Evolutionary conservation across 371 early-diverging fungal species (phyloP), one percentile per base, ranked within the genome.

Genomic region (Mortierella sp.): DNA sequence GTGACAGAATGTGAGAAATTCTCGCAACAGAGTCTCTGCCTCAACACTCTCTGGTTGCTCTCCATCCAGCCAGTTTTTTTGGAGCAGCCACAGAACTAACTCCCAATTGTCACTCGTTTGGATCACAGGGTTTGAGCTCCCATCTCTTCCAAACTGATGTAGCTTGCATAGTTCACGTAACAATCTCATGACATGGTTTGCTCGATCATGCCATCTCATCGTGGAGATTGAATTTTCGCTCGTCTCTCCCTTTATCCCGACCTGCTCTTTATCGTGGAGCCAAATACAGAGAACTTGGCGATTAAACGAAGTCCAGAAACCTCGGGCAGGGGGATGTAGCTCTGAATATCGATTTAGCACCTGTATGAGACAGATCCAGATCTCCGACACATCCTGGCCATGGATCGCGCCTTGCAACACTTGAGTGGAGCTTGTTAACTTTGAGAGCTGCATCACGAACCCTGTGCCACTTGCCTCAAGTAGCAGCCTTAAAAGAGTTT

Each of bases 301-400:
- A 36, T 80, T 80, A 22, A 80, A 67, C 24, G n/a, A 53, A 6
- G n/a, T 43, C 81, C 81, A 80, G 40, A 80, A 75, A 15, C 41
- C 58, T 0, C 16, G 33, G 22, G n/a, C 33, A 13, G 4, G 16
- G 22, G 32, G n/a, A 15, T 32, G 41, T 1, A 57, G 58, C 15
- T 69, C 61, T 33, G 69, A 24, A 16, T 48, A 50, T 21, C 40
- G 50, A 21, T 67, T 47, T 11, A 80, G 67, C 1, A 68, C 16
- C 21, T 72, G 75, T 40, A 74, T 75, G 8, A 69, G 47, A 57
- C 81, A 75, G 13, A 72, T 57, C 81, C 81, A 80, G n/a, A 80
- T 10, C 53, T 80, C 72, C 38, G 69, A 8, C 1, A 71, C 53
- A 5, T 80, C 72, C 21, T 68, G 64, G 22, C 72, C 72, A 28